A percentile compares a stretch with the other conserved stretches of the same genome.
Conservation (phyloP, 371 early-diverging fungal genomes). For the Syncephalastrum contaminatum region DNA sequence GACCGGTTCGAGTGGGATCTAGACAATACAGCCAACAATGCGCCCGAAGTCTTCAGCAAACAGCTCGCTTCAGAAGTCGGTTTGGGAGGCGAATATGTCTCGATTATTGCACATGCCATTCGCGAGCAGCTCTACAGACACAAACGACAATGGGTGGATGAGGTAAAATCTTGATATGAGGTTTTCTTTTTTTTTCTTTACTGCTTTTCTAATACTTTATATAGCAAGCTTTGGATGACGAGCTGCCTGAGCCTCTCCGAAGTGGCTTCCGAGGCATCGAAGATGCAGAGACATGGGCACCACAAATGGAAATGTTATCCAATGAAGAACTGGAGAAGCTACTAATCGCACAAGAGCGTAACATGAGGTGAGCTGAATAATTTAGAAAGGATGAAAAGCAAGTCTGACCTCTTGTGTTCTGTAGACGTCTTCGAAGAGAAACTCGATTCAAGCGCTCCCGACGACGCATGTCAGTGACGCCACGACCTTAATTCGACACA, state of each 20-base stretch:
- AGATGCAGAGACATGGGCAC: slow-evolving; percentile 78
- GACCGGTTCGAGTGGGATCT: slow-evolving; percentile 96
- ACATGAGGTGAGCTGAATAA: slow-evolving; percentile 49
- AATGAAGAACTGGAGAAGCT: slow-evolving; percentile 83
- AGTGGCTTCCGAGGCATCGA: slow-evolving; percentile 64
- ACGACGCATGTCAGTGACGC: slow-evolving; percentile 20
- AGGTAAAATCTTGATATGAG: slow-evolving; percentile 30
- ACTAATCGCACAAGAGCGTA: slow-evolving; percentile 78
- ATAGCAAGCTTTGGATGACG: slow-evolving; percentile 34
- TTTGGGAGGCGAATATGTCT: slow-evolving; percentile 88
- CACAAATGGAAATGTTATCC: slow-evolving; percentile 74
- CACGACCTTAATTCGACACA: slow-evolving; percentile 13
- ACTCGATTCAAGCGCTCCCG: slow-evolving; percentile 26
- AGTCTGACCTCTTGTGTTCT: not conserved
- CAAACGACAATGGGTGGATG: slow-evolving; percentile 67
- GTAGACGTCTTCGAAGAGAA: slow-evolving; percentile 25
- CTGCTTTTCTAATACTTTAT: slow-evolving; percentile 1
- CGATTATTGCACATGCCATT: slow-evolving; percentile 85
- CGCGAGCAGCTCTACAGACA: slow-evolving; percentile 81
- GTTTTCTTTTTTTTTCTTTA: not conserved
- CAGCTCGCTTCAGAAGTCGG: slow-evolving; percentile 83
- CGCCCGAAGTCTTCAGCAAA: slow-evolving; percentile 86
- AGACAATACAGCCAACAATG: slow-evolving; percentile 51
- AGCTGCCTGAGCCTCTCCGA: slow-evolving; percentile 44
- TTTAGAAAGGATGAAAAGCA: not conserved